phyloP scores from a whole-genome alignment of 2,329 filamentous ascomycete species.

The Pseudogymnoascus sp. region DNA sequence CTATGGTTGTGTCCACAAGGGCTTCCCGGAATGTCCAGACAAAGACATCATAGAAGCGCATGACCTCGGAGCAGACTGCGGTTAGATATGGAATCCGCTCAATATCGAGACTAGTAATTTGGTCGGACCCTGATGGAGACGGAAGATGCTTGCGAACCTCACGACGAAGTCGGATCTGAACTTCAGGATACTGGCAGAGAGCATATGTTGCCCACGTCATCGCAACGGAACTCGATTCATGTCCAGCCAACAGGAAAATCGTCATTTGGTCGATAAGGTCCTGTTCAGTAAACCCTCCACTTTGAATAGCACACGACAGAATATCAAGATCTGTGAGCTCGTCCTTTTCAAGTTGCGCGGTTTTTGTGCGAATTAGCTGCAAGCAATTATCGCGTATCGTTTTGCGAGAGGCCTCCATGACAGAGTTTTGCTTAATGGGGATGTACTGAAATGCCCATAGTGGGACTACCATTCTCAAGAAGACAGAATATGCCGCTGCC shows the following conservation, averaged over 20 bases:
- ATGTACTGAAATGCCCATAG: conserved; percentile 53
- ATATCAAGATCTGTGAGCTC: conserved; percentile 60
- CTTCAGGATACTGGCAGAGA: conserved; percentile 56
- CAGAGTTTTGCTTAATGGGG: conserved; percentile 64
- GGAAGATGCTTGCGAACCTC: conserved; percentile 61
- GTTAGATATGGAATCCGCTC: conserved; percentile 73
- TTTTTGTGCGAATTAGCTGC: conserved; percentile 65
- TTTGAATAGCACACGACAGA: conserved; percentile 70
- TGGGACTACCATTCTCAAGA: conserved; percentile 58
- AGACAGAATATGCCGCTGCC: conserved; percentile 46
- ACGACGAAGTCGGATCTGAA: conserved; percentile 59
- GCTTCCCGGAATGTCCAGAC: conserved; percentile 59
- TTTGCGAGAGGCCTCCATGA: conserved; percentile 47
- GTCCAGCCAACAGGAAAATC: conserved; percentile 78
- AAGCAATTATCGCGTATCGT: conserved; percentile 60
- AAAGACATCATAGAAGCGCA: conserved; percentile 66
- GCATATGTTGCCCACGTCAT: conserved; percentile 68
- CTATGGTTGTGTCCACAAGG: conserved; percentile 55
- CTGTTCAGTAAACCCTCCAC: conserved; percentile 67
- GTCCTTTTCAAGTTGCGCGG: conserved; percentile 44
- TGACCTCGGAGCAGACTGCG: conserved; percentile 69
- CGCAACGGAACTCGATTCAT: conserved; percentile 73
- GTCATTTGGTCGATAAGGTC: conserved; percentile 80
- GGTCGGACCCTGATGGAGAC: conserved; percentile 32
- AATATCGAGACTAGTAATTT: conserved; percentile 49